Base-by-base conservation (phyloP, 2,329 filamentous ascomycete species). In the Incumbomyces lentus region DNA sequence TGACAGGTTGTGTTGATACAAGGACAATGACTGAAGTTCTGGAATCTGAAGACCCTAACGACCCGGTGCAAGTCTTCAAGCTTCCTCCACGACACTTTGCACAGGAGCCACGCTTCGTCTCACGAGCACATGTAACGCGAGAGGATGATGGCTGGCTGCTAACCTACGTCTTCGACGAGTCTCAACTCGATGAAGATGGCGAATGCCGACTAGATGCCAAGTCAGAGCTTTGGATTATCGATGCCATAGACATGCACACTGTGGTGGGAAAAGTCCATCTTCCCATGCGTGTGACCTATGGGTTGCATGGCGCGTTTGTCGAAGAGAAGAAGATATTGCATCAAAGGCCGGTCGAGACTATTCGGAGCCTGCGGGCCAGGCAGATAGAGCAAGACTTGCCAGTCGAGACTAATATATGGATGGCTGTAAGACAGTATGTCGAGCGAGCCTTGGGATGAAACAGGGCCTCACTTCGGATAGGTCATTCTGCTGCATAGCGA, bases 71-170 rank as follows among this genome's bases (percentile, higher is more conserved):
- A 54, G 67, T 78, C 7, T 86, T 85, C 60, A 62, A 62, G 13
- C 70, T 84, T 58, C 82, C 82, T 0, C 55, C 62, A 0, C 73
- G 74, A 0, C 78, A 75, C 68, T 85, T 70, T 50, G 79, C 79
- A 1, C 81, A 85, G 57, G 82, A 85, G 60, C 74, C 80, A 1
- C 72, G 77, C 1, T 86, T 86, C 50, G 72, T 86, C 3, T 65
- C 79, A 2, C 63, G 73, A 1, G 37, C 53, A 1, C 53, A 62
- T 10, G 61, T 65, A 0, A 48, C 37, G 0, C 59, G 54, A 1
- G 82, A 86, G 58, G 81, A 85, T 53, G 78, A 81, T 52, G 82
- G 82, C 0, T 85, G 73, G 63, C 64, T 85, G 0, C 64, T 86
- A 3, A 80, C 77, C 38, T 85, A 83, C 52, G 79, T 81, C 1